A percentile compares a stretch with the other conserved stretches of the same genome.
These are phyloP conservation scores for Colletotrichum nymphaeae DNA, from an alignment of 2,329 filamentous ascomycete species.

Conservation along the genomic window DNA sequence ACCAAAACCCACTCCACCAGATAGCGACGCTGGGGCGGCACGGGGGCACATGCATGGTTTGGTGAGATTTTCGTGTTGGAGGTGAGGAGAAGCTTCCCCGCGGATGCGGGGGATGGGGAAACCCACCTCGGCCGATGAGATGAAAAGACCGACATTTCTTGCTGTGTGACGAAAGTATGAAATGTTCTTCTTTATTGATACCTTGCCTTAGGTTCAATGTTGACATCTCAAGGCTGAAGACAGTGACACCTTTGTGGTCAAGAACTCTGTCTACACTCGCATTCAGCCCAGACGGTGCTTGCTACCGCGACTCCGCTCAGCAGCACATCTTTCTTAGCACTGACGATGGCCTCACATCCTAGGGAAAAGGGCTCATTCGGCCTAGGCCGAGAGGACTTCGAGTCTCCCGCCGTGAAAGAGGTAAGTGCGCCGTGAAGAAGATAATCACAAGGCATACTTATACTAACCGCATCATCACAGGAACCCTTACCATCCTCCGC, in stretches of 20 bases:
- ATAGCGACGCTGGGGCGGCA: background rate
- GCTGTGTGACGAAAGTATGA: background rate
- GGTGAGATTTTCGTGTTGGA: background rate
- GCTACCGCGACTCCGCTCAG: background rate
- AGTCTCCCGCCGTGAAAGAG: conserved; percentile 18
- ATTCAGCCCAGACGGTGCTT: background rate
- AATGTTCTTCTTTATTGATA: background rate
- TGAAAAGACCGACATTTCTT: background rate
- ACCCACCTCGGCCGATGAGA: background rate
- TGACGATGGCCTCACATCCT: background rate
- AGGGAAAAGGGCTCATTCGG: background rate
- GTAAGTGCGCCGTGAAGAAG: background rate
- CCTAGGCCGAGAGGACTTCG: background rate
- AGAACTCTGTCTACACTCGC: background rate
- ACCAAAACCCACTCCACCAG: background rate
- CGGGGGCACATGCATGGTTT: background rate
- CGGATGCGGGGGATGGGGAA: conserved; percentile 11
- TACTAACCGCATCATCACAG: background rate
- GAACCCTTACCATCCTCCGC: background rate
- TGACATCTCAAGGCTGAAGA: background rate
- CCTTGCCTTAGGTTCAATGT: background rate
- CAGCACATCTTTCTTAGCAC: background rate
- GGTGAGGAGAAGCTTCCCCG: conserved; percentile 10
- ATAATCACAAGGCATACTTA: accelerated
- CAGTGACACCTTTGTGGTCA: background rate